phyloP scores from a whole-genome alignment of 495 filamentous ascomycete species.

The Penicillium odoratum region DNA sequence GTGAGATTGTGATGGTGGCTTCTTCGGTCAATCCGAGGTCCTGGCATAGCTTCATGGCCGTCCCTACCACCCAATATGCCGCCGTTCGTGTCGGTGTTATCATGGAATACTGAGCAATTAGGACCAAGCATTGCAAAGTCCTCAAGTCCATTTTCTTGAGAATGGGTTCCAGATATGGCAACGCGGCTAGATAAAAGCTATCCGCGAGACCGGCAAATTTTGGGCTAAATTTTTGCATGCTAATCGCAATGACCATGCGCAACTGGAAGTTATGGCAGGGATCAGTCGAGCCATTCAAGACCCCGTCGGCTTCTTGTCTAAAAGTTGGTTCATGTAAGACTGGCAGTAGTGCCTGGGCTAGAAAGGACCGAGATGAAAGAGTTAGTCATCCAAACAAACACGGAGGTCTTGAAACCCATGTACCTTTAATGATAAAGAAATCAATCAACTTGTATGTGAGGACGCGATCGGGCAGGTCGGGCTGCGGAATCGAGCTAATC shows the following conservation, averaged over 20 bases:
- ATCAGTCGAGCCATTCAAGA: conserved; percentile 72
- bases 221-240: conserved; percentile 81
- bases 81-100: conserved; percentile 87
- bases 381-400: not conserved
- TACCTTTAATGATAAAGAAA: conserved; percentile 79
- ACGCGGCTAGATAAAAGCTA: conserved; percentile 84
- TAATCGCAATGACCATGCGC: conserved; percentile 87
- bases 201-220: conserved; percentile 84
- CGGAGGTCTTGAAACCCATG: conserved; percentile 19
- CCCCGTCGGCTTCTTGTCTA: conserved; percentile 70
- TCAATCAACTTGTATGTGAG: conserved; percentile 73
- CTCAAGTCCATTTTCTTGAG: conserved; percentile 78
- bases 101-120: conserved; percentile 90
- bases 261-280: conserved; percentile 82
- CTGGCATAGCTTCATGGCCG: conserved; percentile 81
- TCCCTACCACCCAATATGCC: conserved; percentile 86
- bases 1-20: conserved; percentile 67
- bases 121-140: conserved; percentile 83
- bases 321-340: conserved; percentile 82
- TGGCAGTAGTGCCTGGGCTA: conserved; percentile 84
- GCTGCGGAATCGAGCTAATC: conserved; percentile 71
- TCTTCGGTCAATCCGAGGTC: conserved; percentile 83
- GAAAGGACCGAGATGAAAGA: conserved; percentile 9
- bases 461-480: conserved; percentile 62
- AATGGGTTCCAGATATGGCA: conserved; percentile 75